A percentile compares a stretch with the other conserved stretches of the same genome.
These are phyloP conservation scores for Chrysanthemum lavandulifolium DNA, from an alignment of 129 eudicot species.

Conservation along the genomic window DNA sequence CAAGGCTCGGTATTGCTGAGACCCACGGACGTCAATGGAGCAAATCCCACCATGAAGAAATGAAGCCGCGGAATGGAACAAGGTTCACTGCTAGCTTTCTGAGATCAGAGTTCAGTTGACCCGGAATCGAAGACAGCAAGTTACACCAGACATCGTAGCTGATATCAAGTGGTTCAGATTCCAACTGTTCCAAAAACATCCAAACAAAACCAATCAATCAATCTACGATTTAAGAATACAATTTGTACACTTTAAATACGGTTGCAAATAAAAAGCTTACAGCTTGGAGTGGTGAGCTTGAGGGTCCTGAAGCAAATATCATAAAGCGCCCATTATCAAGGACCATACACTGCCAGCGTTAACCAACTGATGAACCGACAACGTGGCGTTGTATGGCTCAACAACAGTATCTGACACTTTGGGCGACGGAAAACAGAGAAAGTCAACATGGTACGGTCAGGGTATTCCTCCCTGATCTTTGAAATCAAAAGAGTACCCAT, in stretches of 20 bases:
- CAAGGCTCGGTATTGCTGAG: slow-evolving; percentile 1
- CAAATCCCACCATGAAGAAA: slow-evolving; percentile 13
- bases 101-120: slow-evolving; percentile 3
- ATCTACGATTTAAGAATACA: neutral
- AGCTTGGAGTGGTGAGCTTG: slow-evolving; percentile 12
- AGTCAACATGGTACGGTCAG: slow-evolving; percentile 5
- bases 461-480: slow-evolving; percentile 15
- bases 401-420: slow-evolving; percentile 7
- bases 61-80: neutral
- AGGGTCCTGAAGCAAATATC: slow-evolving; percentile 6
- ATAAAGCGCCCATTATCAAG: slow-evolving; percentile 3
- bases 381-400: slow-evolving; percentile 8
- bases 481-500: slow-evolving; percentile 5
- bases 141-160: slow-evolving; percentile 8
- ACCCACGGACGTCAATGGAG: neutral
- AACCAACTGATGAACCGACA: slow-evolving; percentile 10
- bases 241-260: no score
- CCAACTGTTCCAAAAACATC: neutral
- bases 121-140: slow-evolving; percentile 13
- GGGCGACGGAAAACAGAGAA: slow-evolving; percentile 4
- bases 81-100: slow-evolving; percentile 11
- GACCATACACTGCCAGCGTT: slow-evolving; percentile 10
- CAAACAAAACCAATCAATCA: neutral
- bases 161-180: slow-evolving; percentile 12
- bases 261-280: neutral